Conservation (phyloP, 2,329 filamentous ascomycete genomes). For the Alternaria infectoria region DNA sequence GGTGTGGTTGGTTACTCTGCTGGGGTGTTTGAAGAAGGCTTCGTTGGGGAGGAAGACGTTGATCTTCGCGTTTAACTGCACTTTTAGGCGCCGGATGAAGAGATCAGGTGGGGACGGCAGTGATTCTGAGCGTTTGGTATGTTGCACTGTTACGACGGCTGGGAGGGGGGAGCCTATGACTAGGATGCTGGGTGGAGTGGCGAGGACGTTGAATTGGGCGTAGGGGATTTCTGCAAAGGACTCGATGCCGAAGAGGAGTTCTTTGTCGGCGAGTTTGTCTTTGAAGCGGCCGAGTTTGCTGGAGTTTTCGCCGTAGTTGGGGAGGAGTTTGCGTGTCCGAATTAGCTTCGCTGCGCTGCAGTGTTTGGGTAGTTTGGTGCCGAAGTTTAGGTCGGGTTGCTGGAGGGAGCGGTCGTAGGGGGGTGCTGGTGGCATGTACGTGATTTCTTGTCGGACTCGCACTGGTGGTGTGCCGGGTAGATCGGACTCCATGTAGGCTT, state of each 20-base stretch:
- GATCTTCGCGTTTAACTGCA: constrained; percentile 23
- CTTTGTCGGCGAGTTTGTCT: constrained; percentile 27
- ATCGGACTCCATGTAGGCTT: constrained; percentile 16
- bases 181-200: constrained; percentile 28
- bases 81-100: constrained; percentile 30
- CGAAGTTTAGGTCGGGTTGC: constrained; percentile 22
- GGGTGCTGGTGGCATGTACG: constrained; percentile 14
- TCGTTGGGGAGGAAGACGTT: constrained; percentile 22
- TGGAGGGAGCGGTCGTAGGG: constrained; percentile 24
- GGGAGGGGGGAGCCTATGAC: constrained; percentile 22
- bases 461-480: background rate
- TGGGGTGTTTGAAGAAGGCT: constrained; percentile 2
- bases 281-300: constrained; percentile 28
- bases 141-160: constrained; percentile 26
- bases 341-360: constrained; percentile 28
- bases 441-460: constrained; percentile 17
- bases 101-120: constrained; percentile 28
- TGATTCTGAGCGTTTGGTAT: constrained; percentile 34
- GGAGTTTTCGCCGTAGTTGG: constrained; percentile 22
- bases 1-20: constrained; percentile 8
- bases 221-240: constrained; percentile 28
- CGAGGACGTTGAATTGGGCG: constrained; percentile 30
- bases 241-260: constrained; percentile 28
- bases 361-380: constrained; percentile 21
- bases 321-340: constrained; percentile 29